A percentile compares a stretch with the other conserved stretches of the same genome.
Conservation (phyloP, 305 asterid species). For the Solanum chacoense region DNA sequence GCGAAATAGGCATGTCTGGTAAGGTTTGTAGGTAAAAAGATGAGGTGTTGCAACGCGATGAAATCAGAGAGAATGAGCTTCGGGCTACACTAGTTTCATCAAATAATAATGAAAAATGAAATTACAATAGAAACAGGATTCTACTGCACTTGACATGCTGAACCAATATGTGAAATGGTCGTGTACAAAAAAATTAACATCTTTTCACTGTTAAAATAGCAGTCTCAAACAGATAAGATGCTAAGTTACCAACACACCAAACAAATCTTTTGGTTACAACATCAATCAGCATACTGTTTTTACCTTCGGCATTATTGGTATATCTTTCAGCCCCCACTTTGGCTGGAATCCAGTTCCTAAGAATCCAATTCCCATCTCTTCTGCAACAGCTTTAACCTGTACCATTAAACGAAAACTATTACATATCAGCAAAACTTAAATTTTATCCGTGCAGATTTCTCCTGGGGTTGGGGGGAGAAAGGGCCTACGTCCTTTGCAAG, state of each 20-base stretch:
- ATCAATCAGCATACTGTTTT: neutral
- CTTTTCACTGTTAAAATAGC: neutral
- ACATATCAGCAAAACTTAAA: neutral
- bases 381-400: conserved; percentile 96
- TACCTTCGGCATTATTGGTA: conserved; percentile 97
- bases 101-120: neutral
- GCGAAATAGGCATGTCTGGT: neutral
- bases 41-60: neutral
- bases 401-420: neutral
- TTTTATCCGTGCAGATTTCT: neutral
- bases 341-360: conserved; percentile 94
- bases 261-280: neutral
- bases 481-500: neutral
- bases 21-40: neutral
- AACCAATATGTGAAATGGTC: neutral
- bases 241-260: neutral
- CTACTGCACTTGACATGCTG: neutral
- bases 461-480: neutral
- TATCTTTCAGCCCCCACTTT: conserved; percentile 77
- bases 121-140: neutral
- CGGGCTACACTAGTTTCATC: neutral
- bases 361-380: conserved; percentile 95
- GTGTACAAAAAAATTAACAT: neutral
- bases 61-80: neutral
- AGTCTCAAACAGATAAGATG: neutral